Conservation (phyloP, 139 green algal species). For the Bryopsis sp. region DNA sequence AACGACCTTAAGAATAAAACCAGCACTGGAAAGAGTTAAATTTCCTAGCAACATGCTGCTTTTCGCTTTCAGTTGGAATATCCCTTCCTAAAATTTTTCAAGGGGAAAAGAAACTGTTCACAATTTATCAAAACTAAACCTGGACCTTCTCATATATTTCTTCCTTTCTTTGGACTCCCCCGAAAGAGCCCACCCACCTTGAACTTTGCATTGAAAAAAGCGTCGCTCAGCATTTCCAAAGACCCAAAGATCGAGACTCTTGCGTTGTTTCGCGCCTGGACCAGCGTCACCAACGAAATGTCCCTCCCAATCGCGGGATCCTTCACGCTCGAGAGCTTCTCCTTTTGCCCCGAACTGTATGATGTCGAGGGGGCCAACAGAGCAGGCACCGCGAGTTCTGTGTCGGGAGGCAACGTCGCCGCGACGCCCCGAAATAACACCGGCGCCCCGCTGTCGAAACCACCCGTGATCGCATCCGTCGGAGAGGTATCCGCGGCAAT, state of each 20-base stretch:
- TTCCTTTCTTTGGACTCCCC: conserved; percentile 21
- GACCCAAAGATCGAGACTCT: conserved; percentile 72
- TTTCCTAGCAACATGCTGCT: too few relatives aligned
- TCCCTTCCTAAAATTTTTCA: too few relatives aligned
- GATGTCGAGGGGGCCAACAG: conserved; percentile 30
- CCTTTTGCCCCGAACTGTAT: conserved; percentile 39
- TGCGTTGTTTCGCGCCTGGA: conserved; percentile 80
- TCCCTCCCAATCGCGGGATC: conserved; percentile 31
- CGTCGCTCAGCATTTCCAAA: conserved; percentile 67
- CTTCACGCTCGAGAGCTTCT: conserved; percentile 27
- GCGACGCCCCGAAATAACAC: conserved; percentile 58
- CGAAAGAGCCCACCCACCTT: conserved; percentile 5
- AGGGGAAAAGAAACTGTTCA: too few relatives aligned
- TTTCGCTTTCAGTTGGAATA: too few relatives aligned
- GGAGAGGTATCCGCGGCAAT: too few relatives aligned
- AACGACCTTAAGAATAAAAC: too few relatives aligned
- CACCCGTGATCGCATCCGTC: background rate
- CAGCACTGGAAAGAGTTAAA: too few relatives aligned
- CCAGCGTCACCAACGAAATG: conserved; percentile 41
- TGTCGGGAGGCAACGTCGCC: conserved; percentile 40
- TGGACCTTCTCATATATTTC: background rate
- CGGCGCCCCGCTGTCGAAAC: conserved; percentile 24
- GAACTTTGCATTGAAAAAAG: conserved; percentile 33
- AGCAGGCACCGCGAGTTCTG: conserved; percentile 50
- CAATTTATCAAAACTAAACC: background rate